These are phyloP conservation scores for Rhododendron griersonianum DNA, from an alignment of 148 eudicot species.

Conservation along the genomic window DNA sequence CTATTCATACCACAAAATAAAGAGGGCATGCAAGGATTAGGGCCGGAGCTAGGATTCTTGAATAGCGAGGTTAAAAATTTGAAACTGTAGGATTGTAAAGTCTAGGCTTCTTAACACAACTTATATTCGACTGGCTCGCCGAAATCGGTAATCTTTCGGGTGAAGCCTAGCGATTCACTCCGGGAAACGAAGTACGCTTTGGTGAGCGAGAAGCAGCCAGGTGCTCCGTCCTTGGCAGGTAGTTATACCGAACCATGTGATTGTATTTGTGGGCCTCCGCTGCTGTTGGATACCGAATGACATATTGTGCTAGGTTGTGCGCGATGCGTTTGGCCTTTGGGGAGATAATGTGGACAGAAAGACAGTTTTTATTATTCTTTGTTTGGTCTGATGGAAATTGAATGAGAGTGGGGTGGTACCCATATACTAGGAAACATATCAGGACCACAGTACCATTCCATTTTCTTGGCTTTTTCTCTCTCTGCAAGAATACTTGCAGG, in stretches of 20 bases:
- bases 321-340: not conserved
- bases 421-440: not conserved
- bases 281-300: too few species aligned
- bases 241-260: not conserved
- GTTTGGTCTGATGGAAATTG: not conserved
- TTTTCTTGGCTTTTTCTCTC: conserved; percentile 1
- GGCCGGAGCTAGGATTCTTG: not conserved
- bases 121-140: not conserved
- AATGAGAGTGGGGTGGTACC: not conserved
- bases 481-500: conserved; percentile 7
- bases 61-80: too few species aligned
- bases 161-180: too few species aligned
- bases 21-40: not conserved
- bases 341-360: not conserved
- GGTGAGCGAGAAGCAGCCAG: too few species aligned
- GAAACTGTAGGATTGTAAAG: not conserved
- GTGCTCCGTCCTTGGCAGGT: not conserved
- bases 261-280: not conserved
- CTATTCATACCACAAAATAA: not conserved
- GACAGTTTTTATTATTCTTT: not conserved
- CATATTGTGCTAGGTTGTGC: too few species aligned
- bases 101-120: not conserved
- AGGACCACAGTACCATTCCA: conserved; percentile 13
- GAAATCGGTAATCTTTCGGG: too few species aligned
- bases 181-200: too few species aligned